A percentile compares a stretch with the other conserved stretches of the same genome.
Conservation (phyloP, 345 rosid species). For the Erodium maritimum region DNA sequence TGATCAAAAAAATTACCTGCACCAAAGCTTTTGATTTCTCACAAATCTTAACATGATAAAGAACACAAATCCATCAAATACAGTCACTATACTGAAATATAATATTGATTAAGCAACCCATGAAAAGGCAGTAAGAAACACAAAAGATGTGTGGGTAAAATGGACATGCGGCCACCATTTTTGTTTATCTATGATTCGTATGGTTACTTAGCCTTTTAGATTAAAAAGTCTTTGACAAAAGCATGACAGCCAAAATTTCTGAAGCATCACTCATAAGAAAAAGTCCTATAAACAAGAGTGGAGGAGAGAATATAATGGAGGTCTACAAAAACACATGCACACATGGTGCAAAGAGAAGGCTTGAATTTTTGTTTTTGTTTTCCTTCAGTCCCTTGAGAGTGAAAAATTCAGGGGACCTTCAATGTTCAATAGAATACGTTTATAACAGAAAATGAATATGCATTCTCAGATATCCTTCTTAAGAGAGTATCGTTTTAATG, state of each 20-base stretch:
- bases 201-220: background rate
- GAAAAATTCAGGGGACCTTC: background rate
- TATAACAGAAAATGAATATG: background rate
- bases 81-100: background rate
- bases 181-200: background rate
- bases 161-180: background rate
- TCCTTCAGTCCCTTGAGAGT: background rate
- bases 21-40: background rate
- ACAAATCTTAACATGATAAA: background rate
- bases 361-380: background rate
- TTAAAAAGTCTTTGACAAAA: background rate
- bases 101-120: background rate
- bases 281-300: background rate
- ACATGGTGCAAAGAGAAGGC: background rate
- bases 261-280: background rate
- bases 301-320: background rate
- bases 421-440: background rate
- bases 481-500: background rate
- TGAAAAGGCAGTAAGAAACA: background rate
- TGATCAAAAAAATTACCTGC: background rate
- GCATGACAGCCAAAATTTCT: background rate
- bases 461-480: background rate
- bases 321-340: background rate
- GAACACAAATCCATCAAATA: background rate
- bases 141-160: background rate